Base-by-base conservation (phyloP, 805 yeast genomes). In the Zygoascus ofunaensis region DNA sequence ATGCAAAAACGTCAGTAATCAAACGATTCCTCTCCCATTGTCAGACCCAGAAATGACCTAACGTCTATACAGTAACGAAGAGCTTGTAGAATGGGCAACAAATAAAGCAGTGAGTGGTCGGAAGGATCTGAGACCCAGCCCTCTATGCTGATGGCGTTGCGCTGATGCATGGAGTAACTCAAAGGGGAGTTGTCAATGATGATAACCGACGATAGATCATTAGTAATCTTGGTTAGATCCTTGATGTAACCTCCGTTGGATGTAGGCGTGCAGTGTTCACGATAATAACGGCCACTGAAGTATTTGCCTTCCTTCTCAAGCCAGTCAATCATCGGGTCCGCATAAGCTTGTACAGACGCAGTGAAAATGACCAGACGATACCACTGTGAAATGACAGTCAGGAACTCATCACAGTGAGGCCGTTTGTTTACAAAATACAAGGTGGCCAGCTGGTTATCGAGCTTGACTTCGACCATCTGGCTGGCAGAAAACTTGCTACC, bases 71-170 rank as follows among this genome's bases (percentile, higher is more conserved):
- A 79, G 50, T 77, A 75, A 46, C 95, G 71, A 55, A 92, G 64
- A 22, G 90, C 80, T 55, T 79, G 75, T 36, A 87, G 65, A 57
- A 92, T 65, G 1, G 98, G 97, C 36, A 92, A 62, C 42, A 92
- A 64, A 55, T 87, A 80, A 62, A 92, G 67, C 47, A 92, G 66
- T 56, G 87, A 95, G 19, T 80, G 69, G 58, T 92, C 98, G 32
- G 81, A 76, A n/a, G 94, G 95, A 63, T 92, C 98, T 58, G 84
- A 86, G 50, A 92, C 87, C 98, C 98, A 92, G 38, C 98, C 97
- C 64, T 89, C 96, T 4, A 92, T 87, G 66, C 82, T 79, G 19
- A 92, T 81, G 1, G 95, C 98, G 57, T 92, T 92, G 35, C 42
- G 43, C 47, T 79, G 85, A 61, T 90, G 89, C 60, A 77, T 65